Base-by-base conservation (phyloP, 805 yeast species). In the Lachancea nothofagi region DNA sequence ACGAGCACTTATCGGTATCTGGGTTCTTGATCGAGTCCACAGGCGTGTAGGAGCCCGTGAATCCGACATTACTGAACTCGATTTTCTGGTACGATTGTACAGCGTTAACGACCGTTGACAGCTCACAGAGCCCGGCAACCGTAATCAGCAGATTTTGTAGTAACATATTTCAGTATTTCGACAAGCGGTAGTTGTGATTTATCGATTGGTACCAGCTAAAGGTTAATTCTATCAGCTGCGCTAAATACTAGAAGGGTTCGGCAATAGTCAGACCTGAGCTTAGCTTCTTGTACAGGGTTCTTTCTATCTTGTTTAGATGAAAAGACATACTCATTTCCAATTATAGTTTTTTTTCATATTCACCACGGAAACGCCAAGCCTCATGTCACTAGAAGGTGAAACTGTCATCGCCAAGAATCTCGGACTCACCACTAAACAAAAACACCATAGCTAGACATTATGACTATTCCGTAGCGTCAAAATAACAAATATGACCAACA, bases 1-100 rank as follows among this genome's bases (percentile, higher is more conserved):
- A 61, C 13, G 53, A 47, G 50, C 64, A 59, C 6, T 40, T 36
- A 29, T 48, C 46, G 29, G 45, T 44, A 14, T 45, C 46, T 3
- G 49, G 38, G 36, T 59, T 34, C 1, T 54, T 46, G 14, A 60
- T 37, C 39, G 56, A 51, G 35, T 52, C 50, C 27, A 60, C 64
- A 9, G 59, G 60, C 17, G 45, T 44, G 39, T 39, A 59, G 18
- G 59, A 46, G 29, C 65, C 65, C 14, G 54, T 47, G 35, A 57
- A 60, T 33, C 65, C 65, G 21, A 51, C 65, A 45, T 54, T 62
- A 13, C 49, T 49, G 47, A 52, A 56, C 26, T 44, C 50, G 40
- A 50, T 36, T 48, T 43, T 51, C 40, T 46, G 53, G 38, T 44
- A 52, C 10, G 56, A 46, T 26, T 42, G 42, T 12, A 20, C 42